Evolutionary conservation across 129 eudicot genomes (phyloP).

Genomic region (Kitagawia praeruptora): DNA sequence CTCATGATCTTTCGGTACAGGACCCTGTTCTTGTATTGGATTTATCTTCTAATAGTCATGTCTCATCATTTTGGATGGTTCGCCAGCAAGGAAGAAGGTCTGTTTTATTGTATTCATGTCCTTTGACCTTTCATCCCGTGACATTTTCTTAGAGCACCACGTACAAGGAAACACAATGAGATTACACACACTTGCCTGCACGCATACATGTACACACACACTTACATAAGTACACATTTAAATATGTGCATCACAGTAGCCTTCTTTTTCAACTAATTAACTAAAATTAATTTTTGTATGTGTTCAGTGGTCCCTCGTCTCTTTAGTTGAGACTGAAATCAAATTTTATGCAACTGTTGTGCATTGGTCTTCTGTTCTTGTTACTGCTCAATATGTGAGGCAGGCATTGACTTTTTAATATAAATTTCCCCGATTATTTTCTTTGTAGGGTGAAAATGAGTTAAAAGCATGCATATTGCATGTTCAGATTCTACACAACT

Average conservation of each 20-base stretch:
- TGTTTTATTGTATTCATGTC: conserved; percentile 9
- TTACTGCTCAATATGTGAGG: not conserved
- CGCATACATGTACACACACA: not conserved
- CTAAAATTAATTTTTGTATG: not conserved
- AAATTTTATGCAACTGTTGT: not conserved
- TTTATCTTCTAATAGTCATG: conserved; percentile 52
- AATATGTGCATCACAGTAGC: not conserved
- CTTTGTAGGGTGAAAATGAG: not conserved
- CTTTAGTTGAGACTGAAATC: not conserved
- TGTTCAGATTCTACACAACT: not conserved
- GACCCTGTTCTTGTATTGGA: conserved; percentile 84
- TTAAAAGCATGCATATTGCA: not conserved
- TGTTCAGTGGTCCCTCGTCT: not conserved
- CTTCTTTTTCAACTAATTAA: not conserved
- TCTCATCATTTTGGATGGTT: conserved; percentile 90
- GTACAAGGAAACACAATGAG: not conserved
- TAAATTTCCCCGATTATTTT: not conserved
- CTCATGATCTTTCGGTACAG: conserved; percentile 24
- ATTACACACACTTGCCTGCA: not conserved
- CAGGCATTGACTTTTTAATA: not conserved
- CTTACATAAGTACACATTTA: not conserved
- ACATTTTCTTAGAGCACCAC: not conserved
- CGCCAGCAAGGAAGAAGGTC: conserved; percentile 72
- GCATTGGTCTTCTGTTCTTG: not conserved
- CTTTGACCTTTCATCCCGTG: not conserved